Evolutionary conservation across 768 basidiomycete species (phyloP), one percentile per base, ranked within the genome.

Genomic region (Pisolithus tinctorius): DNA sequence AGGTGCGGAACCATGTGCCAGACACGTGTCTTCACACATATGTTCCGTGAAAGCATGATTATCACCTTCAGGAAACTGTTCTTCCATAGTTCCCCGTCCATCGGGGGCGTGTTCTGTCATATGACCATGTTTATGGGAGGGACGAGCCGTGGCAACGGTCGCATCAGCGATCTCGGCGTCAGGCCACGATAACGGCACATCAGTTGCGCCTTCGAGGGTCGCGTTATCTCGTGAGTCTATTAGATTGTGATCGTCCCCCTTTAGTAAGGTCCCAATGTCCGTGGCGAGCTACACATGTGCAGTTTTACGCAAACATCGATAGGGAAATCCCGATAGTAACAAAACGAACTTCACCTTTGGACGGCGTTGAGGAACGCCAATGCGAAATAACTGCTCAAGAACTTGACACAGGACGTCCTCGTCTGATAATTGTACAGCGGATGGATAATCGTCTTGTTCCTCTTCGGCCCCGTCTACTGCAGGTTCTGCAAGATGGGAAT

Each of bases 331-430:
- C 34, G 34, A 17, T 38, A 48, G 48, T 47, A 26, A n/a, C 31
- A 20, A 54, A 10, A 41, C 47, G 45, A 53, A 49, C 62, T 63
- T 52, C 55, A 79, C 81, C 77, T 78, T 79, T 63, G 79, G 77
- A 42, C 57, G 69, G 13, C 69, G 68, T 9, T 69, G 70, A 40
- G 71, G 69, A 58, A 77, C 63, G 9, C 72, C 70, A 46, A 58
- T 51, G 49, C 71, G 68, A 55, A 75, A 80, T 26, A 78, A 57
- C 40, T 66, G 65, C 51, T 78, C 74, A 66, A 82, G 60, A 17
- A 71, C 65, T 39, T 73, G 60, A 54, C 59, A 68, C 38, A 82
- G 57, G 17, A 67, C 67, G 36, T 67, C 65, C 57, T 74, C 68
- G 20, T 70, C 66, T 41, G 59, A 67, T 49, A 72, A 57, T 45